Evolutionary conservation across 495 filamentous ascomycete species (phyloP).

Genomic region (Evernia prunastri): DNA sequence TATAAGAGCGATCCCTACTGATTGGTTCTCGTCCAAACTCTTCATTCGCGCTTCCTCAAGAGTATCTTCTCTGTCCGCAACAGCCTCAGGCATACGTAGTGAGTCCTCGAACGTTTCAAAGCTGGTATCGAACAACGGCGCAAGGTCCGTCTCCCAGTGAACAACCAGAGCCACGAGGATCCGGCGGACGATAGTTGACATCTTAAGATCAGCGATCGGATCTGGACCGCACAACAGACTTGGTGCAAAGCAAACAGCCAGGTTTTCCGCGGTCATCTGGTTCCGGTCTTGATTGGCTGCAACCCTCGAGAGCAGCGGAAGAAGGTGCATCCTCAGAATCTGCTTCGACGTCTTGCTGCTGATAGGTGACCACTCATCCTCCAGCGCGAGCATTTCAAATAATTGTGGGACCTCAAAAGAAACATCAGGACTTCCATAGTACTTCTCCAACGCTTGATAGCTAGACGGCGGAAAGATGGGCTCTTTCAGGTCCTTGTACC

Average conservation of each 20-base stretch:
- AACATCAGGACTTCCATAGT: constrained; percentile 26
- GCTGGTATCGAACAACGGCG: constrained; percentile 15
- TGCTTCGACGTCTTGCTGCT: constrained; percentile 34
- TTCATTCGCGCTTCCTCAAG: constrained; percentile 19
- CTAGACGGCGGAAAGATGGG: constrained; percentile 43
- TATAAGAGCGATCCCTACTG: constrained; percentile 23
- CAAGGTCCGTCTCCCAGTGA: constrained; percentile 22
- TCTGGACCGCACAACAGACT: constrained; percentile 26
- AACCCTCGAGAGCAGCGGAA: constrained; percentile 45
- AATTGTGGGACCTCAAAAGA: constrained; percentile 24
- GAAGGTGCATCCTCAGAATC: constrained; percentile 44
- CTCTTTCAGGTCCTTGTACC: constrained; percentile 48
- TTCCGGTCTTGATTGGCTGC: constrained; percentile 39
- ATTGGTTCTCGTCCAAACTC: constrained; percentile 13
- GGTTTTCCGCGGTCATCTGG: constrained; percentile 47
- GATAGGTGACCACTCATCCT: constrained; percentile 36
- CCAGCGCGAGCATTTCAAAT: constrained; percentile 31
- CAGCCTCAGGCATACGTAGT: constrained; percentile 24
- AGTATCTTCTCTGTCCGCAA: constrained; percentile 24
- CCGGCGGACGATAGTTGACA: constrained; percentile 29
- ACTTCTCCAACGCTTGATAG: constrained; percentile 37
- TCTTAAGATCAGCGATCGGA: constrained; percentile 32
- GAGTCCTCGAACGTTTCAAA: constrained; percentile 16
- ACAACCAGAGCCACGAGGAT: constrained; percentile 26
- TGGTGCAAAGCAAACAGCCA: constrained; percentile 47